Conservation (phyloP, 2,329 filamentous ascomycete genomes). For the Zymoseptoria crescenta region DNA sequence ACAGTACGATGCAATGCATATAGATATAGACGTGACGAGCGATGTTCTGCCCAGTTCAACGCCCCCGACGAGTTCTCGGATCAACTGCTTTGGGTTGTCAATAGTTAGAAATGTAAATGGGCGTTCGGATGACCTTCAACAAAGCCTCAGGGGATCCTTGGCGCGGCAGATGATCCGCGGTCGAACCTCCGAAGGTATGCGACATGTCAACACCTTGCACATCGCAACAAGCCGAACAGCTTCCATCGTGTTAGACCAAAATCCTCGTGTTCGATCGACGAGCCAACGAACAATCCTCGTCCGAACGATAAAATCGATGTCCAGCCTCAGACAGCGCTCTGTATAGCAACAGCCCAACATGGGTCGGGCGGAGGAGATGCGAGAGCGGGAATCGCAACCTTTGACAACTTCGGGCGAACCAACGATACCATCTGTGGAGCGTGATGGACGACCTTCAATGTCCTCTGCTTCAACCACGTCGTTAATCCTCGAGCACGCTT, state of each 20-base stretch:
- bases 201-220: not conserved
- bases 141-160: not conserved
- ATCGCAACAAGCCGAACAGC: too few species aligned
- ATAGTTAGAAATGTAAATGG: not conserved
- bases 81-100: not conserved
- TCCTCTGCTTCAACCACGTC: conserved; percentile 81
- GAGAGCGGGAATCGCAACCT: conserved; percentile 40
- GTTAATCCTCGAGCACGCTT: conserved; percentile 69
- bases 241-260: not conserved
- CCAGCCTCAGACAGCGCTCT: not conserved
- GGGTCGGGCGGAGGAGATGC: conserved; percentile 15
- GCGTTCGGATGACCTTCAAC: not conserved
- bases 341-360: conserved; percentile 9
- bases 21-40: not conserved
- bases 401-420: conserved; percentile 32
- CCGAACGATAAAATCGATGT: not conserved
- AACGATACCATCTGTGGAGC: conserved; percentile 25
- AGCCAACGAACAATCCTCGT: not conserved
- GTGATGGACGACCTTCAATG: conserved; percentile 42
- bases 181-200: not conserved
- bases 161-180: not conserved
- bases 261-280: not conserved
- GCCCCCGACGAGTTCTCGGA: too few species aligned
- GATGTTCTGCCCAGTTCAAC: too few species aligned
- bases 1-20: not conserved